Evolutionary conservation across 148 eudicot genomes (phyloP).

Genomic region (Dysphania ambrosioides): DNA sequence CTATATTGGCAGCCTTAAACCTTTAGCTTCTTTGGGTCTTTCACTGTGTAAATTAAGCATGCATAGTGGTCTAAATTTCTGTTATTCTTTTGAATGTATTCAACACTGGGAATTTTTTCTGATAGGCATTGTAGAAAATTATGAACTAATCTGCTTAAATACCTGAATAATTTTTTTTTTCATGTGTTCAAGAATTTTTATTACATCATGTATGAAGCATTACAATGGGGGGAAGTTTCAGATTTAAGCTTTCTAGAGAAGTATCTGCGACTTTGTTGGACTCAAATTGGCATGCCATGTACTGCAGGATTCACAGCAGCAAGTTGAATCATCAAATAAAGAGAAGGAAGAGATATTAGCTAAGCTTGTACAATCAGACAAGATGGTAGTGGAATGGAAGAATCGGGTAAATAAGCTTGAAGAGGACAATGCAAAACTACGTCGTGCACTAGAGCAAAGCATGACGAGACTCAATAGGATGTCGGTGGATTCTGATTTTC

Average conservation of each 20-base stretch:
- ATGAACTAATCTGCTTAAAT: too few relatives aligned
- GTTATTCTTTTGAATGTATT: too few relatives aligned
- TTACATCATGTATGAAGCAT: too few relatives aligned
- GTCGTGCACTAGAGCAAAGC: slow-evolving; percentile 96
- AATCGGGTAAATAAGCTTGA: slow-evolving; percentile 75
- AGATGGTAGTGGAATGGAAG: slow-evolving; percentile 53
- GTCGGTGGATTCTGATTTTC: slow-evolving; percentile 94
- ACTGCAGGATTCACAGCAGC: slow-evolving; percentile 65
- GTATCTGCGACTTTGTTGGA: not conserved
- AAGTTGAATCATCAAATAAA: slow-evolving; percentile 48
- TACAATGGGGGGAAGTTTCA: too few relatives aligned
- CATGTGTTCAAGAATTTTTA: too few relatives aligned
- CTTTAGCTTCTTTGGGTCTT: slow-evolving; percentile 5
- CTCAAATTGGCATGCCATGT: slow-evolving; percentile 21
- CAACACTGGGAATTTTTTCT: too few relatives aligned
- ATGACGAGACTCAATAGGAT: slow-evolving; percentile 96
- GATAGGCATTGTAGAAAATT: too few relatives aligned
- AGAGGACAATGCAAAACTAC: slow-evolving; percentile 87
- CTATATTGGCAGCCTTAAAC: not conserved
- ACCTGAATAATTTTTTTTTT: too few relatives aligned
- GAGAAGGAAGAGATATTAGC: slow-evolving; percentile 64
- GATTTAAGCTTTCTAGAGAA: too few relatives aligned
- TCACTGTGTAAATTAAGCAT: not conserved
- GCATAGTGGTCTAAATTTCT: not conserved
- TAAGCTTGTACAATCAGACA: slow-evolving; percentile 67